These are phyloP conservation scores for Basidioascus undulatus DNA, from an alignment of 768 basidiomycete species.

Conservation along the genomic window DNA sequence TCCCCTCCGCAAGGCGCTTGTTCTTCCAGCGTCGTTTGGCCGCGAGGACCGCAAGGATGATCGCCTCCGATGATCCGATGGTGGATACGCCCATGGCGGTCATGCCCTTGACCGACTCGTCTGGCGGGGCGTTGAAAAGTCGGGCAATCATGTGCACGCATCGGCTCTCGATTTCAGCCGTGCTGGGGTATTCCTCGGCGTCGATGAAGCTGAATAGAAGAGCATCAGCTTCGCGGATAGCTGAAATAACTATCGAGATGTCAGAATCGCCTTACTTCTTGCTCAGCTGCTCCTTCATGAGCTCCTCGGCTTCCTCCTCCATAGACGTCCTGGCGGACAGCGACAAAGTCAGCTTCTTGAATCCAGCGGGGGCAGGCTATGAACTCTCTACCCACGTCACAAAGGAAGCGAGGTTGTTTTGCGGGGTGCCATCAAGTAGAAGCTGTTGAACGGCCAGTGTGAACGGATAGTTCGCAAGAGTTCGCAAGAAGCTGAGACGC, in stretches of 20 bases:
- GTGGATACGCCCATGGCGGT: conserved; percentile 14
- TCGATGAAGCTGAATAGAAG: background rate
- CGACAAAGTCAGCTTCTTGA: no score
- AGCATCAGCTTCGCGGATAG: background rate
- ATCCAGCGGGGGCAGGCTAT: background rate
- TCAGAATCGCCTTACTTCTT: background rate
- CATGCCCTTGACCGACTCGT: conserved; percentile 6
- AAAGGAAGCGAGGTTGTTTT: conserved; percentile 8
- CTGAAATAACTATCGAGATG: conserved; percentile 9
- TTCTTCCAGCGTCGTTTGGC: conserved; percentile 15
- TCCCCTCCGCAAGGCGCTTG: conserved; percentile 8
- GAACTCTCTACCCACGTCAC: background rate
- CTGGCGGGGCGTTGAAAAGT: conserved; percentile 12
- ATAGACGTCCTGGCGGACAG: conserved; percentile 7
- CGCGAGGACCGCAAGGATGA: conserved; percentile 16
- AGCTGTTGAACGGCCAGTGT: conserved; percentile 2
- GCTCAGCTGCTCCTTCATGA: conserved; percentile 11
- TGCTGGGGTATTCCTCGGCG: conserved; percentile 8
- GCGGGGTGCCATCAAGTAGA: conserved; percentile 9
- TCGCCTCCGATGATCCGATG: conserved; percentile 13
- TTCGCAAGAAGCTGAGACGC: background rate
- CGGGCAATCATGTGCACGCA: conserved; percentile 13
- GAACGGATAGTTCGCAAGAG: background rate
- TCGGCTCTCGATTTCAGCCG: conserved; percentile 7
- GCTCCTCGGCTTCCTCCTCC: conserved; percentile 12